Evolutionary conservation across 306 rosid genomes (phyloP), one percentile per base, ranked within the genome.

Genomic region (Begonia fuchsioides): DNA sequence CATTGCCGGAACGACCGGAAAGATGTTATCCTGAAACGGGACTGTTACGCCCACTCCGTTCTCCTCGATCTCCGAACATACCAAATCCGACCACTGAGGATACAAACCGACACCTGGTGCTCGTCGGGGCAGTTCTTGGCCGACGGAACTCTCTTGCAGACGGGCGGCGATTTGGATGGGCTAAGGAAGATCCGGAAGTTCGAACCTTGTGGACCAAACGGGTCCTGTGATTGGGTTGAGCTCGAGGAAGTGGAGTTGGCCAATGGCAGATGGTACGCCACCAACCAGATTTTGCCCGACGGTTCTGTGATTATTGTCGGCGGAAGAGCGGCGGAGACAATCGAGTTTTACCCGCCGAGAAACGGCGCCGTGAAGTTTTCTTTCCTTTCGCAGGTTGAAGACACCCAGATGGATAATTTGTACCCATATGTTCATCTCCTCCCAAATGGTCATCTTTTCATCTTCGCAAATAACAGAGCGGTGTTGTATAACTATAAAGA

Each of bases 91-190:
- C 86, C 96, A 0, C 50, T 87, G 10, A 87, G 47, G 62, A 70
- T 87, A 63, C 72, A 71, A 47, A 80, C 96, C 8, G 96, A 87
- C 68, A 87, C 96, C 1, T 87, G 96, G 96, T 87, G 96, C 76
- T 87, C 96, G 0, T 83, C 96, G 9, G 96, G 93, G 0, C 87
- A 80, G 57, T 87, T 87, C 53, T 83, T 87, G 51, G 79, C 96
- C 0, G 66, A 87, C 60, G 94, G 96, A 1, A 60, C 94, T 0
- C 78, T 87, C 3, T 38, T 87, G 10, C 94, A 83, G 18, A 80
- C 94, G 8, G 96, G 96, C 0, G 96, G 96, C 1, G 96, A 71
- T 52, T 10, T 67, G 12, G 96, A 83, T 69, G 96, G 96, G 11
- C 10, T 71, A 0, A 69, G 53, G 38, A 87, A 80, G 76, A 62